Base-by-base conservation (phyloP, 2,329 filamentous ascomycete genomes). In the Myriosclerotinia curreyana region DNA sequence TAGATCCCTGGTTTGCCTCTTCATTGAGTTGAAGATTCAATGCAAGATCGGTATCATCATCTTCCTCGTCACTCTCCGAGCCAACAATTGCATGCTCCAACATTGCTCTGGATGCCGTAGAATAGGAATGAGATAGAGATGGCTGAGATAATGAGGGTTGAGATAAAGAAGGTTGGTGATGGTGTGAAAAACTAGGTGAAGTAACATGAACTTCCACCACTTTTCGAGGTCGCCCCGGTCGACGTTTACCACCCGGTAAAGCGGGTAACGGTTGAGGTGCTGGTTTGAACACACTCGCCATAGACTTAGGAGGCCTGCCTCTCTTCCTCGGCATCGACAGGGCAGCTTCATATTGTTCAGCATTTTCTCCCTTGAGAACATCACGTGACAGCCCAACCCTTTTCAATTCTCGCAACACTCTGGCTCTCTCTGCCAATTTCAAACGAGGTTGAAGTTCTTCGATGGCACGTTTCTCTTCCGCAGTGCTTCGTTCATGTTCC, bases 401-500 rank as follows among this genome's bases (percentile, higher is more conserved):
- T 48, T 62, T 68, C 38, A 64, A 38, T 49, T 50, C 40, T 20
- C 54, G 25, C 17, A 63, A 40, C 20, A 46, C 38, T 58, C 55
- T 64, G 34, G 59, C 51, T 34, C 62, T 59, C 52, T 66, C 60
- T 46, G 64, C 66, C 12, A 56, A 65, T 48, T 54, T 34, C 15
- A 65, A 55, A 6, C 49, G 55, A 17, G 64, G 58, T 42, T 66
- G 42, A 11, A 68, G 66, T 22, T 64, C 51, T 22, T 65, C 58
- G 48, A 67, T 58, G 17, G 62, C 50, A 11, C 61, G 49, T 20
- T 59, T 60, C 15, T 67, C 59, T 49, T 53, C 54, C 22, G 61
- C 38, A 5, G 65, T 53, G 6, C 62, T 62, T 36, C 69, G 74
- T 2, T 76, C 71, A 61, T 78, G 80, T 67, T 86, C 84, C 77